Evolutionary conservation across 106 monocot species (phyloP).

Genomic region (Allium fistulosum): DNA sequence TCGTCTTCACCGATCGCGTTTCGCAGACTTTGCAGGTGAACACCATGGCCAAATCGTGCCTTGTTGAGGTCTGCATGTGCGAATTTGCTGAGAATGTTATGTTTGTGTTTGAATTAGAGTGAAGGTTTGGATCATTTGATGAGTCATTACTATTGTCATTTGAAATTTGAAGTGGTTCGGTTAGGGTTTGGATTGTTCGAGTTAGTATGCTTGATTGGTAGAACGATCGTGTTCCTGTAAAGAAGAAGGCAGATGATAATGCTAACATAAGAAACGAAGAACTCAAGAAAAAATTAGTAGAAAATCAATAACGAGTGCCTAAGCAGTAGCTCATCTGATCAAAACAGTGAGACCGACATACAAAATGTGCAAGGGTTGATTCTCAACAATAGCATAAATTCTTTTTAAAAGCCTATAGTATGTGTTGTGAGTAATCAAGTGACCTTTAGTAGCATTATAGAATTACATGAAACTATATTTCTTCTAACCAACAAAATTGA

Average conservation of each 20-base stretch:
- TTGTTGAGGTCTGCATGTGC: conserved; percentile 47
- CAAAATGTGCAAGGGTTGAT: too few relatives aligned
- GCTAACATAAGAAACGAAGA: too few relatives aligned
- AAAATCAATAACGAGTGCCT: too few relatives aligned
- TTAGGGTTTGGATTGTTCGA: background rate
- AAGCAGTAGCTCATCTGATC: too few relatives aligned
- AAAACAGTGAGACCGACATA: too few relatives aligned
- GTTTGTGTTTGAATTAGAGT: background rate
- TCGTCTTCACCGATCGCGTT: conserved; percentile 80
- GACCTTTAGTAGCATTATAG: too few relatives aligned
- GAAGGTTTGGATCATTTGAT: background rate
- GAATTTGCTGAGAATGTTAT: conserved; percentile 40
- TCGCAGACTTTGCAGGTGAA: conserved; percentile 95
- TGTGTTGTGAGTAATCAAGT: too few relatives aligned
- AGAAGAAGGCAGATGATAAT: background rate
- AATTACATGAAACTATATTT: too few relatives aligned
- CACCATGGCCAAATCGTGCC: conserved; percentile 78
- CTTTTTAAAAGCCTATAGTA: too few relatives aligned
- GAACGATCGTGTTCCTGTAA: background rate
- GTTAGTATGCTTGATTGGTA: background rate
- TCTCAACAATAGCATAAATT: too few relatives aligned
- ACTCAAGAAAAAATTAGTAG: too few relatives aligned
- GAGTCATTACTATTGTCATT: background rate
- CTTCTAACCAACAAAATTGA: too few relatives aligned
- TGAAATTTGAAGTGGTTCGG: background rate